These are phyloP conservation scores for Crithidia sp. DNA, from an alignment of 208 protist genomes.

Conservation along the genomic window DNA sequence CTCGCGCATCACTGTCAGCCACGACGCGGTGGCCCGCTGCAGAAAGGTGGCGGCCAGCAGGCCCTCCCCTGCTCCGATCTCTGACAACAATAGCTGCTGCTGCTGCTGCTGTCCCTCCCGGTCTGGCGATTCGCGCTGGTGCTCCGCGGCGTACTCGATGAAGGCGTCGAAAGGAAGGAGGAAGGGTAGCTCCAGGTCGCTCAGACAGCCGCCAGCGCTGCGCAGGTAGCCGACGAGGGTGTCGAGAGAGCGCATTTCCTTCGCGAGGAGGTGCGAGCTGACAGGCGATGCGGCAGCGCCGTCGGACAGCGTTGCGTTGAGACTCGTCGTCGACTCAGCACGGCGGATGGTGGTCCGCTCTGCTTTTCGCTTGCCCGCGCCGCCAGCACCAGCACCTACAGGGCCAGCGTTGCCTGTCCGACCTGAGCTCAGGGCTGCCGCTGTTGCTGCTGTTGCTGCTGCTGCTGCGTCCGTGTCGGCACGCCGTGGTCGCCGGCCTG, in stretches of 20 bases:
- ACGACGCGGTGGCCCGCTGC: slow-evolving; percentile 54
- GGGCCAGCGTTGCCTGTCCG: too few species aligned
- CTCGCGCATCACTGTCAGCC: slow-evolving; percentile 83
- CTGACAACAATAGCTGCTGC: background rate
- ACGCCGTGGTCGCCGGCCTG: slow-evolving; percentile 55
- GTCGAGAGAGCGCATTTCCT: slow-evolving; percentile 53
- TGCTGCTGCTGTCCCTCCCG: background rate
- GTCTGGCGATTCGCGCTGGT: slow-evolving; percentile 2
- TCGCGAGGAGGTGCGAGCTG: slow-evolving; percentile 7
- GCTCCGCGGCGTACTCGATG: slow-evolving; percentile 27
- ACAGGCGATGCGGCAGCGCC: background rate
- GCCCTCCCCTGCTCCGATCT: background rate
- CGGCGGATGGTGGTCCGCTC: background rate
- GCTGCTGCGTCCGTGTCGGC: background rate
- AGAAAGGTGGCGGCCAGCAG: slow-evolving; percentile 40
- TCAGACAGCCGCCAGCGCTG: slow-evolving; percentile 77
- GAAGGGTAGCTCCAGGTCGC: slow-evolving; percentile 68
- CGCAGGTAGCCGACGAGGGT: slow-evolving; percentile 74
- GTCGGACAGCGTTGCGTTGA: background rate
- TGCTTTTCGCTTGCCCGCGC: background rate
- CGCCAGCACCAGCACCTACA: too few species aligned
- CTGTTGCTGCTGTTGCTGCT: background rate
- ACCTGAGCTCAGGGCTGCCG: background rate
- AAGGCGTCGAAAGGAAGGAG: slow-evolving; percentile 89
- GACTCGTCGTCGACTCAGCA: background rate